Conservation (phyloP, 2,329 filamentous ascomycete species). For the Trichoderma sp. region DNA sequence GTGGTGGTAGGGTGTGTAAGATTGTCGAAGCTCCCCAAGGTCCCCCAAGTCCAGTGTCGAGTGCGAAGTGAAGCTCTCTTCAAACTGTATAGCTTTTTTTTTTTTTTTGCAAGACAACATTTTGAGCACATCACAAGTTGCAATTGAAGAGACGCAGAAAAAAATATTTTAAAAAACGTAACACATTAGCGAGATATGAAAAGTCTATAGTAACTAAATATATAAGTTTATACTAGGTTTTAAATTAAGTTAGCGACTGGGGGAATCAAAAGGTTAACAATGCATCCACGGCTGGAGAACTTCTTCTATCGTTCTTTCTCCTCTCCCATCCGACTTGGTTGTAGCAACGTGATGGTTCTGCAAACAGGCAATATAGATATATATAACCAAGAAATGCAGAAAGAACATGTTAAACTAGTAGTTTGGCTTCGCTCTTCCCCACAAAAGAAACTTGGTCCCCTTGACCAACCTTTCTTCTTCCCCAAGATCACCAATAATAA, state of each 20-base stretch:
- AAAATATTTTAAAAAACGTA: not conserved
- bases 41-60: not conserved
- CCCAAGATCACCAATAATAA: constrained; percentile 14
- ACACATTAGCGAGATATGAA: constrained; percentile 21
- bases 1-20: not conserved
- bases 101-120: not conserved
- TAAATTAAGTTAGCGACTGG: constrained; percentile 22
- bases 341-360: constrained; percentile 10
- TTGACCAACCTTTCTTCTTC: constrained; percentile 17
- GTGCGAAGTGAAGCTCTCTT: not conserved
- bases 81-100: not conserved
- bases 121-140: not conserved
- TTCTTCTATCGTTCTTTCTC: constrained; percentile 3
- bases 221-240: constrained; percentile 19
- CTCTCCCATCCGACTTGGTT: constrained; percentile 2
- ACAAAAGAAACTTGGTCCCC: constrained; percentile 14
- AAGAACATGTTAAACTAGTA: constrained; percentile 2
- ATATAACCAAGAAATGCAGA: not conserved
- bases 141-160: not conserved
- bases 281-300: constrained; percentile 21
- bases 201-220: constrained; percentile 22
- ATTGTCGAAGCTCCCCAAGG: not conserved
- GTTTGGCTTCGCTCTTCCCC: constrained; percentile 10
- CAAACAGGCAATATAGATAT: not conserved
- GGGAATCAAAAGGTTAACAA: constrained; percentile 22